A percentile compares a stretch with the other conserved stretches of the same genome.
phyloP scores from a whole-genome alignment of 345 rosid species.

The Abelmoschus esculentus region DNA sequence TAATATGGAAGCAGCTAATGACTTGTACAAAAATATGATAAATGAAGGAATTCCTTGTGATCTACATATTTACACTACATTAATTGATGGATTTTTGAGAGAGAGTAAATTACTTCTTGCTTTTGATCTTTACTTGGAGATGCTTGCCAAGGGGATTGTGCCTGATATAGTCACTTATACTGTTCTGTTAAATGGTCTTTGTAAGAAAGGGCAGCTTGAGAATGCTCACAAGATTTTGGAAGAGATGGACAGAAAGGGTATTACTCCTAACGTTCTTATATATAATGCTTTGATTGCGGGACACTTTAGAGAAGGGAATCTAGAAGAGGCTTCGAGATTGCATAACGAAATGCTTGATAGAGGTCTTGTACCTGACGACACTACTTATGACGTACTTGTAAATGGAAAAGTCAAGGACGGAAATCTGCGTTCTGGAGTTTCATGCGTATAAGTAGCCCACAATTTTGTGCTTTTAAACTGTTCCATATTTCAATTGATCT shows the following conservation, averaged over 20 bases:
- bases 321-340: conserved; percentile 61
- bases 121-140: conserved; percentile 54
- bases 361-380: conserved; percentile 60
- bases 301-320: conserved; percentile 56
- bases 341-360: conserved; percentile 82
- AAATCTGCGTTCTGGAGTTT: conserved; percentile 22
- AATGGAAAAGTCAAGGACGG: conserved; percentile 31
- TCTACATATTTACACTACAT: conserved; percentile 51
- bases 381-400: conserved; percentile 61
- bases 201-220: conserved; percentile 45
- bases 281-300: conserved; percentile 64
- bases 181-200: conserved; percentile 54
- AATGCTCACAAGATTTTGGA: conserved; percentile 50
- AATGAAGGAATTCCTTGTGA: conserved; percentile 48
- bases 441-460: conserved; percentile 9
- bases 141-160: conserved; percentile 49
- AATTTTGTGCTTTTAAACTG: neutral
- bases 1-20: conserved; percentile 63
- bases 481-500: neutral
- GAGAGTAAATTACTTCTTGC: conserved; percentile 51
- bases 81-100: conserved; percentile 62
- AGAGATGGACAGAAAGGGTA: conserved; percentile 49
- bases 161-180: conserved; percentile 44
- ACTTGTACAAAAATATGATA: conserved; percentile 51
- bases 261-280: conserved; percentile 51